Evolutionary conservation across 2,329 filamentous ascomycete species (phyloP).

Genomic region (Chalaropsis ovoidea): DNA sequence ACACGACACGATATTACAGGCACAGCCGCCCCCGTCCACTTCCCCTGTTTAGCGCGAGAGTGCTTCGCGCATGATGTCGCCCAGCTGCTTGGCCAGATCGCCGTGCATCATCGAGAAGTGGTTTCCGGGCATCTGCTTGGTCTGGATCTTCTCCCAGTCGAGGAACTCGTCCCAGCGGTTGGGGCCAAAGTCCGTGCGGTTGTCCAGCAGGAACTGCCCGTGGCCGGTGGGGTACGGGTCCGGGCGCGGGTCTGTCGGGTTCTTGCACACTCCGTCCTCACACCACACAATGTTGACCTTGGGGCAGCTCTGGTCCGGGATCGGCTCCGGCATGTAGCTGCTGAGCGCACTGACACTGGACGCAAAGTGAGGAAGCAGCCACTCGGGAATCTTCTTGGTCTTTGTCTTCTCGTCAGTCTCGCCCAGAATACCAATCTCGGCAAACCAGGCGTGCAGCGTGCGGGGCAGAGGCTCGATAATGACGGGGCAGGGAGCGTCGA

Average conservation of each 20-base stretch:
- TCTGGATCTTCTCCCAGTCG: conserved; percentile 50
- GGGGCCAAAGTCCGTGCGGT: conserved; percentile 59
- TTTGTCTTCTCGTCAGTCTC: conserved; percentile 42
- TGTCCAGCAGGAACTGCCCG: conserved; percentile 61
- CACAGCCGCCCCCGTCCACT: not conserved
- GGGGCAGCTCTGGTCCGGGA: conserved; percentile 49
- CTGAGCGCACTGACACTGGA: conserved; percentile 58
- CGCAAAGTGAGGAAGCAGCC: conserved; percentile 64
- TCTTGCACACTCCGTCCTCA: conserved; percentile 60
- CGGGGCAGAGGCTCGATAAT: conserved; percentile 57
- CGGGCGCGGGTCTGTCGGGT: conserved; percentile 54
- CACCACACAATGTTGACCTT: conserved; percentile 60
- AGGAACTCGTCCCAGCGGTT: conserved; percentile 61
- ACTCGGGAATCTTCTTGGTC: conserved; percentile 47
- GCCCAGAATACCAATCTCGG: conserved; percentile 59
- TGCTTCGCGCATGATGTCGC: conserved; percentile 33
- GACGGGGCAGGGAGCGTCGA: conserved; percentile 57
- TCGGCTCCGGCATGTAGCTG: conserved; percentile 56
- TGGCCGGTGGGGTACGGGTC: conserved; percentile 50
- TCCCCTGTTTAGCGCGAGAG: conserved; percentile 25
- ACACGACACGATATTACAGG: too few species aligned
- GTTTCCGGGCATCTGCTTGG: conserved; percentile 58
- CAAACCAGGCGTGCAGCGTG: conserved; percentile 60
- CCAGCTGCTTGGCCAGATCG: conserved; percentile 34
- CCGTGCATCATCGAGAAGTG: conserved; percentile 72